phyloP scores from a whole-genome alignment of 495 filamentous ascomycete genomes.

The Podospora fimiseda region DNA sequence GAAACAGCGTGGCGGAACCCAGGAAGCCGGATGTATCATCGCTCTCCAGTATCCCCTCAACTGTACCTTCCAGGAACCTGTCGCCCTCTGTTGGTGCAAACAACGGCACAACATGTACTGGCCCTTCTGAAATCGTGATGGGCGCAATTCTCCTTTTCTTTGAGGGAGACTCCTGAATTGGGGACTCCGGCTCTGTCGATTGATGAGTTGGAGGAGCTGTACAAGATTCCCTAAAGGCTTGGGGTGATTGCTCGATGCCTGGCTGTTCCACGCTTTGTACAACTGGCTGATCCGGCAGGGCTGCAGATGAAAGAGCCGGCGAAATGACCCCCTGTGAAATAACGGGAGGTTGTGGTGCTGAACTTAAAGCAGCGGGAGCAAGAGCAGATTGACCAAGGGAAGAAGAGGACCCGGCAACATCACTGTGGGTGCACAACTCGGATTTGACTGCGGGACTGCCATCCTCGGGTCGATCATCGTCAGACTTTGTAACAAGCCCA shows the following conservation, averaged over 20 bases:
- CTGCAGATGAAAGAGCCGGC: background rate
- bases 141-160: constrained; percentile 41
- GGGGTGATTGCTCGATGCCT: background rate
- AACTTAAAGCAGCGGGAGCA: background rate
- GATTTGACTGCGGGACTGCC: constrained; percentile 2
- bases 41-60: constrained; percentile 1
- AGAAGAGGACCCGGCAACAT: too few relatives aligned
- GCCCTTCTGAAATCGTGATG: constrained; percentile 28
- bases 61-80: constrained; percentile 9
- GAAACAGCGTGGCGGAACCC: background rate
- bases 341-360: background rate
- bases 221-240: background rate
- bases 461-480: background rate
- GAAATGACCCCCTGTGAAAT: background rate
- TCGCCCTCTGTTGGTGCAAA: constrained; percentile 38
- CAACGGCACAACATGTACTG: constrained; percentile 15
- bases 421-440: background rate
- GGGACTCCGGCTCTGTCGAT: background rate
- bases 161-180: constrained; percentile 6
- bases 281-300: background rate
- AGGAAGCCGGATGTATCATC: constrained; percentile 10
- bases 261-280: background rate
- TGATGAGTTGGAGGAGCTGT: too few relatives aligned
- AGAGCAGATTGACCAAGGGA: too few relatives aligned
- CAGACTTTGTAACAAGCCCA: background rate